Base-by-base conservation (phyloP, 176 grass and related monocot genomes). In the Alloteropsis semialata region DNA sequence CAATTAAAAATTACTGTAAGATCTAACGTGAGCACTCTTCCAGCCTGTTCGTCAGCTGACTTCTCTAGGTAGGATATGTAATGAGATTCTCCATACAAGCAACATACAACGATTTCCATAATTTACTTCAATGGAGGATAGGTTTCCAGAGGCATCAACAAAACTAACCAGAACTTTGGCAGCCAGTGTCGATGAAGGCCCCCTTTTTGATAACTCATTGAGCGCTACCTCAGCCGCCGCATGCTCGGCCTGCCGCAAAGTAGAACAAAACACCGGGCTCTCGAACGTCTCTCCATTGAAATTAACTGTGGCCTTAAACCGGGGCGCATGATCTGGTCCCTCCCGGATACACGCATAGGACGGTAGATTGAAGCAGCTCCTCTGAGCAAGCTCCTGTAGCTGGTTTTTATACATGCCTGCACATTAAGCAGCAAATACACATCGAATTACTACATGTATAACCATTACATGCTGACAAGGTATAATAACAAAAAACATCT, bases 351-450 rank as follows among this genome's bases (percentile, higher is more conserved):
- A 92, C 0, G 69, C 80, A 12, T 92, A 92, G 45, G 90, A 89
- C 0, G 90, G 90, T 56, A 92, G 65, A 68, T 89, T 89, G 90
- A 92, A 92, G 69, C 90, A 92, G 80, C 90, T 89, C 84, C 90
- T 84, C 84, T 92, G 87, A n/a, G 90, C 90, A 84, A 92, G 90
- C 81, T 92, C 90, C 65, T 89, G 90, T 24, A 92, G 87, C 48
- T 92, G 90, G 64, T 92, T 92, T 75, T 92, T 92, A 42, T 87
- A 89, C 90, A 92, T 92, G 30, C 46, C 80, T 89, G 80, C 62
- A 76, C 9, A 33, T 29, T 22, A 53, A 81, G 53, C 51, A 65
- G 9, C 45, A 77, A 72, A 81, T 17, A 70, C 30, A 32, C 77
- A 86, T 2, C 54, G 9, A 13, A 29, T 56, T 55, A 65, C 37